A percentile compares a stretch with the other conserved stretches of the same genome.
Evolutionary conservation across 257 asterid genomes (phyloP).

Genomic region (Agastache rugosa): DNA sequence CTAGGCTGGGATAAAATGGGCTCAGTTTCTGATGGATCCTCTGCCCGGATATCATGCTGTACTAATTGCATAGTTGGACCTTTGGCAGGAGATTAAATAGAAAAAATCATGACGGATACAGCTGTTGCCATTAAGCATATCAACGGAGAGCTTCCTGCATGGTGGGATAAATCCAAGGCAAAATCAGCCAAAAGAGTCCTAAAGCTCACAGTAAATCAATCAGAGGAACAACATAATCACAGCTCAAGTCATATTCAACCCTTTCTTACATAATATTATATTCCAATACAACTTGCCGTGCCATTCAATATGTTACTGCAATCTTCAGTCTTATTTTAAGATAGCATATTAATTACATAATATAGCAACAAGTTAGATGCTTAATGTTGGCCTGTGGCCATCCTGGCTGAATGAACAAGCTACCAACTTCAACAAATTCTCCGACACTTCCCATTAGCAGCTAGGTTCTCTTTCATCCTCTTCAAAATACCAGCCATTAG

Average conservation of each 20-base stretch:
- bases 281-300: background rate
- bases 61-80: conserved; percentile 71
- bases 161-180: conserved; percentile 20
- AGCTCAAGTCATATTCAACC: conserved; percentile 6
- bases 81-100: conserved; percentile 48
- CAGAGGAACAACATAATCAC: background rate
- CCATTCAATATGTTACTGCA: background rate
- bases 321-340: background rate
- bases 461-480: background rate
- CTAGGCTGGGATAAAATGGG: conserved; percentile 75
- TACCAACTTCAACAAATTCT: conserved; percentile 7
- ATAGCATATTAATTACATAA: background rate
- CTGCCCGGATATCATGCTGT: conserved; percentile 66
- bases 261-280: background rate
- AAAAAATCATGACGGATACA: conserved; percentile 45
- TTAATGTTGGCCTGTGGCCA: background rate
- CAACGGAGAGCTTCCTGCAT: conserved; percentile 48
- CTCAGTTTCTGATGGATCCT: conserved; percentile 83
- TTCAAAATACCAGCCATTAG: background rate
- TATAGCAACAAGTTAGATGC: background rate
- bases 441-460: background rate
- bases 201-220: conserved; percentile 12
- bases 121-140: conserved; percentile 45
- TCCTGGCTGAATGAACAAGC: conserved; percentile 21
- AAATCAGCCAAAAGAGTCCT: conserved; percentile 38